Conservation (phyloP, 2,329 filamentous ascomycete species). For the Nigrograna mackinnonii region DNA sequence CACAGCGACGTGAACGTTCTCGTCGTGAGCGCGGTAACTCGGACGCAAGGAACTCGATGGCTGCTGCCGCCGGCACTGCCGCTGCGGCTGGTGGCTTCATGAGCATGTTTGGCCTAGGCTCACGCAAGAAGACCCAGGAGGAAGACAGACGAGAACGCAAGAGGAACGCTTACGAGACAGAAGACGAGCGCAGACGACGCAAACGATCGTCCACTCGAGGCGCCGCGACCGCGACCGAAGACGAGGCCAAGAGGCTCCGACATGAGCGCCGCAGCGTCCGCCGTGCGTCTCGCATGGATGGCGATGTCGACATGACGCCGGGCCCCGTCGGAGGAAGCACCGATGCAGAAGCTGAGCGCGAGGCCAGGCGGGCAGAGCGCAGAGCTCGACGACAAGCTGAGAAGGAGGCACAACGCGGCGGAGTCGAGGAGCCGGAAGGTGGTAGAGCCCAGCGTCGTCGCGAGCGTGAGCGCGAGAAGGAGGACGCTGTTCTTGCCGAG, state of each 20-base stretch:
- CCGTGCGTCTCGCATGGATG: conserved; percentile 24
- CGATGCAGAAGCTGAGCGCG: conserved; percentile 38
- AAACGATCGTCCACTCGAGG: conserved; percentile 40
- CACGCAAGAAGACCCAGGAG: conserved; percentile 35
- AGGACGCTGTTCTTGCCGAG: conserved; percentile 34
- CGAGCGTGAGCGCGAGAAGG: conserved; percentile 40
- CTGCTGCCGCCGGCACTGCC: conserved; percentile 32
- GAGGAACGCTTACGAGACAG: conserved; percentile 36
- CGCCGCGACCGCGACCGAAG: conserved; percentile 37
- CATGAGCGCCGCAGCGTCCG: conserved; percentile 40
- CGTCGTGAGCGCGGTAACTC: conserved; percentile 62
- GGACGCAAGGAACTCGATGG: conserved; percentile 58
- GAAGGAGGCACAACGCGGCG: conserved; percentile 32
- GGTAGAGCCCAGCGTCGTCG: conserved; percentile 40
- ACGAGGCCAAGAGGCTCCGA: conserved; percentile 40
- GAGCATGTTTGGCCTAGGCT: conserved; percentile 52
- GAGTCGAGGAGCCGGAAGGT: conserved; percentile 38
- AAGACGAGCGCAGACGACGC: conserved; percentile 40
- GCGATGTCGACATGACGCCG: conserved; percentile 25
- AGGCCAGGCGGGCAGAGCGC: conserved; percentile 41
- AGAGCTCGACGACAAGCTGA: conserved; percentile 39
- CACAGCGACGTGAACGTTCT: conserved; percentile 46
- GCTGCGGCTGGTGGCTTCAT: conserved; percentile 58
- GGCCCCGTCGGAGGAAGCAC: conserved; percentile 19
- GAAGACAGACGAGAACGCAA: conserved; percentile 37